Percentiles rank a stretch among this genome's conserved stretches.
Evolutionary conservation across 192 early-diverging fungal species (phyloP).

Genomic region (Entophlyctis luteolus): DNA sequence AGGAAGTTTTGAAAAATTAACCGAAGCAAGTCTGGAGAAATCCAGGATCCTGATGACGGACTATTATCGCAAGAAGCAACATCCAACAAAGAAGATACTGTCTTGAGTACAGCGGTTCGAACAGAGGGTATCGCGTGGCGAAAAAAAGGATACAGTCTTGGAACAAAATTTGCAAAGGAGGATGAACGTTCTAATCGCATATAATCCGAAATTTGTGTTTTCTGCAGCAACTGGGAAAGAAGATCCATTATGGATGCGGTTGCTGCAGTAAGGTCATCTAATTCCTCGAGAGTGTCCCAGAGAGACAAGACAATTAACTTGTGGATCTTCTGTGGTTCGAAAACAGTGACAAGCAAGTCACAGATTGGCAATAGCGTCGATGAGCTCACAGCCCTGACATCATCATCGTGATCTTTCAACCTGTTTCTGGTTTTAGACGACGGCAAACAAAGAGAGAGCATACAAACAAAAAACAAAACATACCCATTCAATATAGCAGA

Average conservation of each 20-base stretch:
- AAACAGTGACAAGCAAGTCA: constrained; percentile 67
- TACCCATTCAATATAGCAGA: constrained; percentile 76
- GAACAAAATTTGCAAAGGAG: constrained; percentile 68
- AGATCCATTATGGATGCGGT: constrained; percentile 90
- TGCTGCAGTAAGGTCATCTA: constrained; percentile 91
- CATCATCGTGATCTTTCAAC: constrained; percentile 84
- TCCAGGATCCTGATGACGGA: constrained; percentile 40
- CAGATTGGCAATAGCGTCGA: constrained; percentile 85
- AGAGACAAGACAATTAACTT: constrained; percentile 67
- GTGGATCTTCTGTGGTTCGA: constrained; percentile 63
- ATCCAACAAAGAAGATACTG: constrained; percentile 70
- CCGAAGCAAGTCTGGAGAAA: constrained; percentile 56
- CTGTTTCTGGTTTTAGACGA: background rate
- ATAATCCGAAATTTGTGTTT: constrained; percentile 33
- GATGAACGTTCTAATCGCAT: constrained; percentile 35
- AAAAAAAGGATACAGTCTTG: constrained; percentile 89
- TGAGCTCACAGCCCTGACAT: constrained; percentile 89
- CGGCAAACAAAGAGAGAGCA: background rate
- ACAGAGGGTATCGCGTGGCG: constrained; percentile 85
- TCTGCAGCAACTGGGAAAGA: constrained; percentile 72
- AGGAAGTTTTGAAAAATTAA: constrained; percentile 90
- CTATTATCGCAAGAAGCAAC: constrained; percentile 4
- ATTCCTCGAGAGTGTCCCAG: constrained; percentile 83
- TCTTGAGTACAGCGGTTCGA: constrained; percentile 75
- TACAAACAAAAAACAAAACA: background rate